Conservation (phyloP, 306 rosid species). For the Vigna nakashimae region DNA sequence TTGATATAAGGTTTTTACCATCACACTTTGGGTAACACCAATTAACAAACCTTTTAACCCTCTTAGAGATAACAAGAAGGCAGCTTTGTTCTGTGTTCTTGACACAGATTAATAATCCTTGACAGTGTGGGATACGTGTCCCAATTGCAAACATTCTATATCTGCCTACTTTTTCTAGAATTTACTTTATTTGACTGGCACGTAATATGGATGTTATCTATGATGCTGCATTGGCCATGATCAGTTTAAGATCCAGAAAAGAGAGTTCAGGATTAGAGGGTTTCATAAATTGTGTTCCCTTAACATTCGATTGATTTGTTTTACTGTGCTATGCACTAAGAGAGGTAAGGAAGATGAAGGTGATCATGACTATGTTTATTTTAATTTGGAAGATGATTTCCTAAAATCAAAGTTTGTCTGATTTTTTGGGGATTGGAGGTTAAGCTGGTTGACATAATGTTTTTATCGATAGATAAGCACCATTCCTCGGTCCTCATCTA, state of each 20-base stretch:
- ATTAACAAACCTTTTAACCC: neutral
- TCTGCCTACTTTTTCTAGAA: neutral
- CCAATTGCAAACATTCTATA: neutral
- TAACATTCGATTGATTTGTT: neutral
- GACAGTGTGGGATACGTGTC: neutral
- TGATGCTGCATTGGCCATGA: neutral
- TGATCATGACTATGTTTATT: neutral
- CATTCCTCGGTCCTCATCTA: no score
- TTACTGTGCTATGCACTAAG: neutral
- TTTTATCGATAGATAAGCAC: no score
- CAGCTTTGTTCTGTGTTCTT: neutral
- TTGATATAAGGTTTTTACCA: neutral
- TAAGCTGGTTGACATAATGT: no score
- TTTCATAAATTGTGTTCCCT: slow-evolving; percentile 2
- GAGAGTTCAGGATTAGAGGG: slow-evolving; percentile 15
- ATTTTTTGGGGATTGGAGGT: no score
- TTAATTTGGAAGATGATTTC: no score
- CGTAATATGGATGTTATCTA: neutral
- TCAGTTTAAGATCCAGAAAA: neutral
- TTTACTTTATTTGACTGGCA: neutral
- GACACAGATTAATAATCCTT: neutral
- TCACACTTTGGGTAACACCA: no score
- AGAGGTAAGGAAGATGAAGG: neutral
- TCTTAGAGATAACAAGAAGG: neutral
- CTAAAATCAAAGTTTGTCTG: no score